Evolutionary conservation across 257 asterid genomes (phyloP).

Genomic region (Lycium ferocissimum): DNA sequence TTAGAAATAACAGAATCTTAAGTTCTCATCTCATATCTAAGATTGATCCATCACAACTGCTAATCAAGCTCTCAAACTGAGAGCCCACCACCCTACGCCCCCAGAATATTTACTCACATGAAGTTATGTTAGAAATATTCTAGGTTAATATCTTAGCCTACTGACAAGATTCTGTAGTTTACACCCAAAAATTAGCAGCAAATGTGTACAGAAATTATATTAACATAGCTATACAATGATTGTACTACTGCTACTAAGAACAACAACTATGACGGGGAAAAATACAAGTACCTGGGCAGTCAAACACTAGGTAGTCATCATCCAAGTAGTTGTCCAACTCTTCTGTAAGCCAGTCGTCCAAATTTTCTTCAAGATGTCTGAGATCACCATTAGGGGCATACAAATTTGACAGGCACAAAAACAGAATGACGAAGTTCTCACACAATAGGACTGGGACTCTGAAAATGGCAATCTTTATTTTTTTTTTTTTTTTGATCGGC

Average conservation of each 20-base stretch:
- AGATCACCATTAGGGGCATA: slow-evolving; percentile 58
- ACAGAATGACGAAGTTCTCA: slow-evolving; percentile 12
- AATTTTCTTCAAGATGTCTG: slow-evolving; percentile 91
- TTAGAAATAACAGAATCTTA: not conserved
- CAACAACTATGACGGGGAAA: not conserved
- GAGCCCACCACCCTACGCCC: not conserved
- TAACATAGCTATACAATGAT: not conserved
- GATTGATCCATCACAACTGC: slow-evolving; percentile 4
- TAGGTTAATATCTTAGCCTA: not conserved
- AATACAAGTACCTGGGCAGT: slow-evolving; percentile 78
- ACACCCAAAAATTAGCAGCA: not conserved
- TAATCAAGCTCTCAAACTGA: not conserved
- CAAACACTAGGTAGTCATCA: slow-evolving; percentile 91
- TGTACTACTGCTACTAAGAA: slow-evolving; percentile 11
- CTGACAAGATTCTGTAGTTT: not conserved
- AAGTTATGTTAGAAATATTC: slow-evolving; percentile 13
- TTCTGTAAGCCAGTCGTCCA: slow-evolving; percentile 93
- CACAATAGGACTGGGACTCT: not conserved
- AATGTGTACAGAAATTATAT: not conserved
- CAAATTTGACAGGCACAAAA: slow-evolving; percentile 32
- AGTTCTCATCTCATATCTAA: slow-evolving; percentile 2
- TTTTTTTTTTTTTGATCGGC: not conserved
- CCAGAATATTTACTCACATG: not conserved
- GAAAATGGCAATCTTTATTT: not conserved
- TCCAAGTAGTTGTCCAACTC: slow-evolving; percentile 92